Conservation (phyloP, 371 early-diverging fungal genomes). For the Ordospora pajunii region DNA sequence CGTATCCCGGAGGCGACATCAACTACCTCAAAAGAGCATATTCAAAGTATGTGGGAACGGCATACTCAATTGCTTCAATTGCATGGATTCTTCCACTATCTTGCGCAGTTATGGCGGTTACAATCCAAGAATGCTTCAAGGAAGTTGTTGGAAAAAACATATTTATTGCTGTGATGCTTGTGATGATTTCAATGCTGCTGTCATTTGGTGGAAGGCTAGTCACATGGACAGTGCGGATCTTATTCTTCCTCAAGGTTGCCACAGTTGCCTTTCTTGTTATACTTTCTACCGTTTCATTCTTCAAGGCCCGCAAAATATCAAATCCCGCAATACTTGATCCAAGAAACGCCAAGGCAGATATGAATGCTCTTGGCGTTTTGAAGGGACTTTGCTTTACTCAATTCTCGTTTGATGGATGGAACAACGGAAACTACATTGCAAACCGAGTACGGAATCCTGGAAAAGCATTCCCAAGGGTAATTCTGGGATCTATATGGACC, state of each 20-base stretch:
- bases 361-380: not conserved
- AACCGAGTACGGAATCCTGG: slow-evolving; percentile 5
- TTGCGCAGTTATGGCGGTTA: slow-evolving; percentile 7
- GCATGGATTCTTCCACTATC: slow-evolving; percentile 25
- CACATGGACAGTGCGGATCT: not conserved
- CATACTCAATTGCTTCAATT: not conserved
- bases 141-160: not conserved
- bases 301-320: not conserved
- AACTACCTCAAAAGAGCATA: slow-evolving; percentile 25
- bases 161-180: not conserved
- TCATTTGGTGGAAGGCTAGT: slow-evolving; percentile 1
- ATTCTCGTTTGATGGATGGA: slow-evolving; percentile 32
- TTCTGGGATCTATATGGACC: not conserved
- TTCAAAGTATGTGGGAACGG: not conserved
- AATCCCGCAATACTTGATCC: slow-evolving; percentile 13
- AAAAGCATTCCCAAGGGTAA: slow-evolving; percentile 8
- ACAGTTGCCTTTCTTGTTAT: not conserved
- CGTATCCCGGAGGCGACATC: slow-evolving; percentile 31
- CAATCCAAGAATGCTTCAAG: slow-evolving; percentile 3
- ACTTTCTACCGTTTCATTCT: not conserved
- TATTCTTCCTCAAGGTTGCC: slow-evolving; percentile 3
- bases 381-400: not conserved
- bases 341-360: not conserved
- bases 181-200: not conserved
- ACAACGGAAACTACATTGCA: slow-evolving; percentile 18